Conservation (phyloP, 495 filamentous ascomycete genomes). For the Mytilinidion resinicola region DNA sequence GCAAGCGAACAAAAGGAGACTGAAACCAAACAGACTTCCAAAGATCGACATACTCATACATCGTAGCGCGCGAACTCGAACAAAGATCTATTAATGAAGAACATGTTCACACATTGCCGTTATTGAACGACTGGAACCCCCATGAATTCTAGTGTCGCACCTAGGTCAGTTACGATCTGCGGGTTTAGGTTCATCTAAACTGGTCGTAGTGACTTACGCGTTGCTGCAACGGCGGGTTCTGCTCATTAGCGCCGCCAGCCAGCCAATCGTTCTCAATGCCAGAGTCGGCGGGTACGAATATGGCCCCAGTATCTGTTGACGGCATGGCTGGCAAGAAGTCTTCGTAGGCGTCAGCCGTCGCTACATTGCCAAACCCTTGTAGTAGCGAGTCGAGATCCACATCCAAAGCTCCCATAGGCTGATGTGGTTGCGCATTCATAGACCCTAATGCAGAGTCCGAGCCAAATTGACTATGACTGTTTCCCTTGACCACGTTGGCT, state of each 20-base stretch:
- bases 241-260: neutral
- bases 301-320: constrained; percentile 14
- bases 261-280: constrained; percentile 11
- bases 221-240: neutral
- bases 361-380: neutral
- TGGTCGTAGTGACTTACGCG: neutral
- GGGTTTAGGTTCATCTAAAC: too few species aligned
- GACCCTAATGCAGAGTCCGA: neutral
- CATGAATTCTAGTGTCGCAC: too few species aligned
- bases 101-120: too few species aligned
- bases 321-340: constrained; percentile 16
- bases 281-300: constrained; percentile 19
- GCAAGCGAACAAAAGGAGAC: too few species aligned
- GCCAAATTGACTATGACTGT: neutral
- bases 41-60: too few species aligned
- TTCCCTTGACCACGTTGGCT: neutral
- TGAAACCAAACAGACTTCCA: too few species aligned
- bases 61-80: too few species aligned
- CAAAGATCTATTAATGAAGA: too few species aligned
- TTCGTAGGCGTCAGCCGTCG: constrained; percentile 10
- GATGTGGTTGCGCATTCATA: constrained; percentile 6
- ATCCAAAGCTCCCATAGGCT: constrained; percentile 7
- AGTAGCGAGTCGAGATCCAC: constrained; percentile 21
- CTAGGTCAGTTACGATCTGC: too few species aligned
- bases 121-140: too few species aligned